Conservation (phyloP, 352 stramenopile species). For the Phytopythium ostracodes region DNA sequence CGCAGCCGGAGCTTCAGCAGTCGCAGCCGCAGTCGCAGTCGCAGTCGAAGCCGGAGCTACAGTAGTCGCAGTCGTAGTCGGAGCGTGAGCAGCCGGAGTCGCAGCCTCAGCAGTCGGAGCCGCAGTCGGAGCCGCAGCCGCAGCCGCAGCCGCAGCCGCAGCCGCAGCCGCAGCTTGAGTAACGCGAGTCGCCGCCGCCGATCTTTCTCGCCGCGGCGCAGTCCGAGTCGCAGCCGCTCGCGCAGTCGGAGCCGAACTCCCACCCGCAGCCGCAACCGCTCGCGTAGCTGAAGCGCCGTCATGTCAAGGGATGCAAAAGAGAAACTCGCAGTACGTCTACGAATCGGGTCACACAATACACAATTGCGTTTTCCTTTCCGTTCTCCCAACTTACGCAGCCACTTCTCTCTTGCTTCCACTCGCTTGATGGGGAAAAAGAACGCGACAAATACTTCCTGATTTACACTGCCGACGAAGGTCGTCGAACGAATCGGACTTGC, state of each 20-base stretch:
- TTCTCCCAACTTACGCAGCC: slow-evolving; percentile 5
- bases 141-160: slow-evolving; percentile 34
- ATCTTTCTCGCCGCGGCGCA: slow-evolving; percentile 11
- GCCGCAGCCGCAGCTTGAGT: slow-evolving; percentile 9
- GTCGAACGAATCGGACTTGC: background rate
- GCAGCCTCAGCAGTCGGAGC: slow-evolving; percentile 18
- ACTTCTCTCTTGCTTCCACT: slow-evolving; percentile 1
- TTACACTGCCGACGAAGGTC: background rate
- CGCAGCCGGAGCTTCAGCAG: slow-evolving; percentile 17
- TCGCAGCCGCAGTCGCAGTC: slow-evolving; percentile 18
- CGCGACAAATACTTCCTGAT: background rate
- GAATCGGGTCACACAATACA: slow-evolving; percentile 15
- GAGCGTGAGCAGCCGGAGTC: slow-evolving; percentile 12
- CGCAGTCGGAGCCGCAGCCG: slow-evolving; percentile 25
- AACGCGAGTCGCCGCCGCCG: slow-evolving; percentile 14
- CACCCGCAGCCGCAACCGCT: background rate
- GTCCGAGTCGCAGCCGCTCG: slow-evolving; percentile 17
- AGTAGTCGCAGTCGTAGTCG: slow-evolving; percentile 9
- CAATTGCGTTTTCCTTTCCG: slow-evolving; percentile 8
- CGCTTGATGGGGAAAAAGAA: background rate
- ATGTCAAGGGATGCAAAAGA: background rate
- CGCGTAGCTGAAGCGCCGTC: background rate
- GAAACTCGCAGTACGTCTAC: background rate
- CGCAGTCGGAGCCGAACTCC: background rate
- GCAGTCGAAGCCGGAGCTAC: slow-evolving; percentile 6